These are phyloP conservation scores for Stagonosporopsis chrysanthemi DNA, from an alignment of 2,329 filamentous ascomycete genomes.

Conservation along the genomic window DNA sequence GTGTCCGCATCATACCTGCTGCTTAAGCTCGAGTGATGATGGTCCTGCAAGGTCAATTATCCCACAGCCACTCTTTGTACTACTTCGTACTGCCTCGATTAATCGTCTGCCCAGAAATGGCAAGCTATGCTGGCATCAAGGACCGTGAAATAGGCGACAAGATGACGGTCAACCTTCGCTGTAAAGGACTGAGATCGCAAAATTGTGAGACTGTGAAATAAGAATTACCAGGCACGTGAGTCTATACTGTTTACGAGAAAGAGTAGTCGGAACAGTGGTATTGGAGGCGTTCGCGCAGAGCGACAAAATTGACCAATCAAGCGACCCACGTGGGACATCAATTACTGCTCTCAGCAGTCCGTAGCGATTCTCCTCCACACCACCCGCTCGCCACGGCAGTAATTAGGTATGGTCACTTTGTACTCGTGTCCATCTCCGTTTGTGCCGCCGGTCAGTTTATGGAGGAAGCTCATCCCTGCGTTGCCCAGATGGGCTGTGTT, in stretches of 20 bases:
- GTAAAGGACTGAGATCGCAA: no score
- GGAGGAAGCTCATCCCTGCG: slow-evolving; percentile 1
- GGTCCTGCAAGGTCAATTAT: no score
- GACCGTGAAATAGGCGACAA: no score
- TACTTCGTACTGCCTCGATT: no score
- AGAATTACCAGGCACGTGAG: not conserved
- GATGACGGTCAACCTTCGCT: no score
- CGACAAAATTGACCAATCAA: slow-evolving; percentile 7
- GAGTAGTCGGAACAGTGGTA: not conserved
- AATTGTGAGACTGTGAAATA: not conserved
- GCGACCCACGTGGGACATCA: slow-evolving; percentile 7
- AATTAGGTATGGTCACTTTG: not conserved
- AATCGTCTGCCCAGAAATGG: no score
- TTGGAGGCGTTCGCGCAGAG: slow-evolving; percentile 15
- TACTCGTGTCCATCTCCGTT: slow-evolving; percentile 1
- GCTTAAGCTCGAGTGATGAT: no score
- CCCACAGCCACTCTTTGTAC: no score
- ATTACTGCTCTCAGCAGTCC: slow-evolving; percentile 4
- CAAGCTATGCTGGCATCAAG: no score
- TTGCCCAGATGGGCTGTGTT: not conserved
- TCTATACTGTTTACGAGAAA: not conserved
- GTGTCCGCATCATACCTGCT: no score
- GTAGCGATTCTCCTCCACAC: slow-evolving; percentile 7
- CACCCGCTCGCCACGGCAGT: not conserved
- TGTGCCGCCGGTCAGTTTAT: slow-evolving; percentile 3